Percentiles rank a stretch among this genome's conserved stretches.
Evolutionary conservation across 2,329 filamentous ascomycete genomes (phyloP).

Genomic region (Ceratocystis diversiconidia): DNA sequence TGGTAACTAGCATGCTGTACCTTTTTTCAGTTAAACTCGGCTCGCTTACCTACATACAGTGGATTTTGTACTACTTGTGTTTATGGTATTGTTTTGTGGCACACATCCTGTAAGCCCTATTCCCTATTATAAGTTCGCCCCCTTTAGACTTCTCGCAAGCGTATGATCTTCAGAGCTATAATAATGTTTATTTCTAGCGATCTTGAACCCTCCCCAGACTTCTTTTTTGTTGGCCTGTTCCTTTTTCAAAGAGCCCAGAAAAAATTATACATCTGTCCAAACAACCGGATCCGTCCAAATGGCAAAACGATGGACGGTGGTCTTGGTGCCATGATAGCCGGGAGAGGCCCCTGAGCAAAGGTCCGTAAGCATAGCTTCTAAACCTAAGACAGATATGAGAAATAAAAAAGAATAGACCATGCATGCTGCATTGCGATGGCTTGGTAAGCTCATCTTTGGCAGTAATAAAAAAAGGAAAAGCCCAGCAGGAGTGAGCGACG

Average conservation of each 20-base stretch:
- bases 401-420: too few relatives aligned
- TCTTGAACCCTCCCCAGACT: neutral
- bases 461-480: neutral
- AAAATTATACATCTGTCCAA: neutral
- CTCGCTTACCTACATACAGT: neutral
- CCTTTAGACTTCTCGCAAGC: neutral
- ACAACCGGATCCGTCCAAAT: neutral
- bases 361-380: too few relatives aligned
- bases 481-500: neutral
- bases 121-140: neutral
- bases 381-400: too few relatives aligned
- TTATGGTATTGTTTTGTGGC: neutral
- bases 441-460: neutral
- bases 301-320: neutral
- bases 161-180: neutral
- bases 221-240: neutral
- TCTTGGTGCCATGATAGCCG: neutral
- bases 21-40: neutral
- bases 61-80: conserved; percentile 1
- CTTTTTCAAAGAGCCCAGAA: neutral
- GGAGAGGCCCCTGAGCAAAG: neutral
- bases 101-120: neutral
- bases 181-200: neutral
- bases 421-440: too few relatives aligned
- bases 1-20: neutral